phyloP scores from a whole-genome alignment of 495 filamentous ascomycete genomes.

The Hypoxylon intermedium region DNA sequence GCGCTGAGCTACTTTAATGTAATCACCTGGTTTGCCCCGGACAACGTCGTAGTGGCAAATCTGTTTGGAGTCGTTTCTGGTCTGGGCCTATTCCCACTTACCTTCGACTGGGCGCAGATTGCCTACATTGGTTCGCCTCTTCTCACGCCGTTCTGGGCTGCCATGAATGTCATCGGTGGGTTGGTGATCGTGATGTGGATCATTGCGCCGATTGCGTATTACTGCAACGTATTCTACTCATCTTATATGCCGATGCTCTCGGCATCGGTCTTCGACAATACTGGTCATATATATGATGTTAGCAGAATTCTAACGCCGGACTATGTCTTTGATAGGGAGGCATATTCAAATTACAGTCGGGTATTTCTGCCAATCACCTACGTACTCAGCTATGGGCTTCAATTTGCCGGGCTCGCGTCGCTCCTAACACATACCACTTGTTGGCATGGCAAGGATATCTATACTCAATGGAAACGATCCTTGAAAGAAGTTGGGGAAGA shows the following conservation, averaged over 20 bases:
- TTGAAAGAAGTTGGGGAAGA: conserved; percentile 56
- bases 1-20: conserved; percentile 90
- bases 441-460: conserved; percentile 81
- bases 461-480: conserved; percentile 67
- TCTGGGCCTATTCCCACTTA: conserved; percentile 83
- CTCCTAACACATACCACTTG: conserved; percentile 73
- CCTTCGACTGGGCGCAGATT: conserved; percentile 94
- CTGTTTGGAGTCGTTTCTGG: conserved; percentile 86
- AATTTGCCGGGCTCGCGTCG: conserved; percentile 78
- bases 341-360: conserved; percentile 77
- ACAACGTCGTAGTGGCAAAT: conserved; percentile 78
- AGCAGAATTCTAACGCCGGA: conserved; percentile 74
- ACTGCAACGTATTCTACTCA: conserved; percentile 76
- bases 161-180: conserved; percentile 84
- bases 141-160: conserved; percentile 89
- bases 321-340: conserved; percentile 72
- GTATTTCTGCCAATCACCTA: conserved; percentile 87
- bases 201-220: conserved; percentile 81
- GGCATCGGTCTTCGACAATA: conserved; percentile 81
- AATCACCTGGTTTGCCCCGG: conserved; percentile 87
- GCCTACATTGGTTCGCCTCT: conserved; percentile 90
- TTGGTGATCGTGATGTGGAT: conserved; percentile 90
- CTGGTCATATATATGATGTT: conserved; percentile 76
- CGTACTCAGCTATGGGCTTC: conserved; percentile 77
- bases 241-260: conserved; percentile 83